Evolutionary conservation across 2,329 filamentous ascomycete species (phyloP), one percentile per base, ranked within the genome.

Genomic region (Monascus ruber): DNA sequence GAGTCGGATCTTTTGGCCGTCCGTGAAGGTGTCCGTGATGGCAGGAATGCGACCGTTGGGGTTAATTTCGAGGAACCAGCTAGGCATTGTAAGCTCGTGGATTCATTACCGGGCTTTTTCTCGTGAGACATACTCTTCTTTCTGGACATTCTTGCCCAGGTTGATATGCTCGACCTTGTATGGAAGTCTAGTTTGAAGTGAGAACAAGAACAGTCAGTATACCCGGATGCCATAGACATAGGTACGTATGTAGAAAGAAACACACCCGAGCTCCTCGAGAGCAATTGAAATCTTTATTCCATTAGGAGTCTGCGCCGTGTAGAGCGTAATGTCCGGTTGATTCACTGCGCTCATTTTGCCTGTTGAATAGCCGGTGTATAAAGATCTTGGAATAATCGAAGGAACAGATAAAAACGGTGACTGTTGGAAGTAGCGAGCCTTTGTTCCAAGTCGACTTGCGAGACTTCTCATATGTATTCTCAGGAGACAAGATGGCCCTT

Each of bases 41-140:
- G 87, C 87, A 4, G 87, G 88, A 52, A 94, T 94, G 49, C 87
- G 83, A 47, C 87, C 87, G 60, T 94, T 94, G 47, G 87, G 87
- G 64, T 94, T 94, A 66, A 94, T 93, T 38, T 80, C 79, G 26
- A 93, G 74, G 65, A 89, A 95, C 85, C 85, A 93, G 10, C 76
- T 61, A 25, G 10, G 29, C 6, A 34, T 7, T 11, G 38, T 51
- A 37, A 51, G 44, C 26, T 8, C 29, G 7, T 24, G 31, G n/a
- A 25, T 36, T 24, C 28, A n/a, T 26, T 29, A 31, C 29, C 29
- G 44, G 25, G 10, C 25, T 9, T 24, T 33, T 10, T 27, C 36
- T 25, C 17, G 17, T 33, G 10, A 24, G 26, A 45, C 54, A 6
- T 55, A 61, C 58, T 52, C 77, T 60, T 89, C 76, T 52, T 91